Base-by-base conservation (phyloP, 2,329 filamentous ascomycete genomes). In the Trichoderma sp. region DNA sequence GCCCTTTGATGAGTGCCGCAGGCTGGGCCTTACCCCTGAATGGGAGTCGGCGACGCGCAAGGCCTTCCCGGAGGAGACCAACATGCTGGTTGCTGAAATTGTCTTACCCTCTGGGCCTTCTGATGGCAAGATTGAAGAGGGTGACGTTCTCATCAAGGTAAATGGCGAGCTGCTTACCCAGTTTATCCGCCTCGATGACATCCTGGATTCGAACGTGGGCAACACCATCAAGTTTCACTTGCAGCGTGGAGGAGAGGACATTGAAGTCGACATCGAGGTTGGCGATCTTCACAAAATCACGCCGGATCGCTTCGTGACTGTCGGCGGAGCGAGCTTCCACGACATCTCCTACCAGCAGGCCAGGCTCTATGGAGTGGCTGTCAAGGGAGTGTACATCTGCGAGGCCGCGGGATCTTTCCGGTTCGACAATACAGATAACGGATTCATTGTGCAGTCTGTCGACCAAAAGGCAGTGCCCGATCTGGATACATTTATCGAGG, bases 331-430 rank as follows among this genome's bases (percentile, higher is more conserved):
- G 29, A 95, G 94, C 70, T 98, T 99, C 84, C 96, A 99, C 82
- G 89, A 97, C 77, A 84, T 99, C 21, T 99, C 96, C 0, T 99
- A 99, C 79, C 96, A 99, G 78, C 94, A 98, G 81, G 94, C 96
- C n/a, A 90, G 96, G 11, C 87, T 97, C 5, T 98, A 97, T 78
- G 95, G 94, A 40, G 94, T 99, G 69, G 90, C 94, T 11, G 92
- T 94, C 75, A 91, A 94, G 78, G 96, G 96, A 40, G 94, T 99
- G 21, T 99, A 93, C 77, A 91, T 98, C 70, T 98, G 94, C 77
- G 96, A 99, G 80, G 93, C 95, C 5, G 92, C 93, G 2, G 96
- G 96, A 3, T 97, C 96, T 0, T 99, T 98, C 85, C 91, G 94
- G 62, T 93, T 99, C 72, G 96, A 98, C 72, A 94, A 90, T 74